Evolutionary conservation across 257 asterid genomes (phyloP).

Genomic region (Salvia rosmarinus): DNA sequence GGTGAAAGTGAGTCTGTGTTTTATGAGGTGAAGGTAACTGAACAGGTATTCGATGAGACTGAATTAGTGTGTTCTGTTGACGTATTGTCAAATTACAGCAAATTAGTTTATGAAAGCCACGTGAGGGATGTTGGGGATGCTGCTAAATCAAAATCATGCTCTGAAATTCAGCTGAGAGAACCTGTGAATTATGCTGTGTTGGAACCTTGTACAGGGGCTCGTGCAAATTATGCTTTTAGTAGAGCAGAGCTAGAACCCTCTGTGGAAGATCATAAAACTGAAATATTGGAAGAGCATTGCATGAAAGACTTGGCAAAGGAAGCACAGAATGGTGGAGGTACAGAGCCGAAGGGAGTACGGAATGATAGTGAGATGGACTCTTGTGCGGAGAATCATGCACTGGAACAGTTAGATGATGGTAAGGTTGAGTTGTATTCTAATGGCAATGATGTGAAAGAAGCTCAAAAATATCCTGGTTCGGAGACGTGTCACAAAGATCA

Average conservation of each 20-base stretch:
- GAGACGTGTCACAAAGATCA: slow-evolving; percentile 44
- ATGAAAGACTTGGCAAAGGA: slow-evolving; percentile 31
- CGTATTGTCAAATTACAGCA: slow-evolving; percentile 32
- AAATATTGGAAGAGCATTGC: slow-evolving; percentile 30
- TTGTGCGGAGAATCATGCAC: slow-evolving; percentile 35
- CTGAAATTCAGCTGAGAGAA: slow-evolving; percentile 32
- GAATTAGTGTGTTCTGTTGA: slow-evolving; percentile 34
- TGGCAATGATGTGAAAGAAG: slow-evolving; percentile 39
- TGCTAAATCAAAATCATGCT: slow-evolving; percentile 33
- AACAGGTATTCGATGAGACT: slow-evolving; percentile 27
- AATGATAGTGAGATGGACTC: slow-evolving; percentile 33
- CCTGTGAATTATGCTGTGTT: slow-evolving; percentile 21
- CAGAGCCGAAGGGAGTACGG: slow-evolving; percentile 35
- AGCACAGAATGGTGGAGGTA: slow-evolving; percentile 38
- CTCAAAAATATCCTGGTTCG: slow-evolving; percentile 36
- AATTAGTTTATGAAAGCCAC: slow-evolving; percentile 31
- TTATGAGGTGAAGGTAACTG: slow-evolving; percentile 27
- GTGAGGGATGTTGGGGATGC: slow-evolving; percentile 58
- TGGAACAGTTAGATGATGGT: slow-evolving; percentile 30
- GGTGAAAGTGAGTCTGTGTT: slow-evolving; percentile 27
- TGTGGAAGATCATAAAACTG: slow-evolving; percentile 28
- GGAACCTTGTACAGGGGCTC: too few species aligned
- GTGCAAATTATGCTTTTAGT: slow-evolving; percentile 27
- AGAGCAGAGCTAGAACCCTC: slow-evolving; percentile 32
- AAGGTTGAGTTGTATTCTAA: slow-evolving; percentile 33